These are phyloP conservation scores for Auriscalpium vulgare DNA, from an alignment of 768 basidiomycete genomes.

Conservation along the genomic window DNA sequence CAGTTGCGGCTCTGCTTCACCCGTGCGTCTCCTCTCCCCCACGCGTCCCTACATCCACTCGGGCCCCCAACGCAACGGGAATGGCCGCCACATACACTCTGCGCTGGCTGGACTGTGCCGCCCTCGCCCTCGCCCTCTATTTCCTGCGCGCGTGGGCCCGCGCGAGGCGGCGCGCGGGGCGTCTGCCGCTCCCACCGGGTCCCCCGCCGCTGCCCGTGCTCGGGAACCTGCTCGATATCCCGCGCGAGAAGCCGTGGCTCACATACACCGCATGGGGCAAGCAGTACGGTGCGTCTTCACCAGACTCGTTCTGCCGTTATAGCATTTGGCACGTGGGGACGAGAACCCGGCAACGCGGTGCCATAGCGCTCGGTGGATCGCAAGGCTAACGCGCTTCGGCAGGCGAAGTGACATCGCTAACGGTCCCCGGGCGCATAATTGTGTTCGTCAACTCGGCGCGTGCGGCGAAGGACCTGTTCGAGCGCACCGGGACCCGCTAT, in stretches of 20 bases:
- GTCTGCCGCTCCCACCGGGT: background rate
- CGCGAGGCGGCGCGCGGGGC: background rate
- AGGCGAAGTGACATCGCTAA: slow-evolving; percentile 8
- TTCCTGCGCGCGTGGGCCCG: background rate
- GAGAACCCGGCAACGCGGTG: no score
- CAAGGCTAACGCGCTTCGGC: background rate
- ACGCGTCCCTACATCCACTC: background rate
- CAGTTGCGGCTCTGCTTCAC: no score
- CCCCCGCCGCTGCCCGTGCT: background rate
- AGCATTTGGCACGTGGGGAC: no score
- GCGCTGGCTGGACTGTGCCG: background rate
- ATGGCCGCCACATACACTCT: background rate
- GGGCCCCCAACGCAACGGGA: no score
- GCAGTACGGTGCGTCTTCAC: background rate
- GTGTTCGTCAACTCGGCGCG: slow-evolving; percentile 6
- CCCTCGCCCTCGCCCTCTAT: background rate
- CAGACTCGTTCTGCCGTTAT: background rate
- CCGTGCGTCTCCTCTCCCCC: background rate
- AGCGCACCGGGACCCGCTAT: background rate
- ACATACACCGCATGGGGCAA: slow-evolving; percentile 2
- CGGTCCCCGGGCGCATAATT: slow-evolving; percentile 3
- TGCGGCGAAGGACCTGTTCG: slow-evolving; percentile 3
- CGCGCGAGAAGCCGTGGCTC: background rate
- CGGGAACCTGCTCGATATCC: slow-evolving; percentile 7
- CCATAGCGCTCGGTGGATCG: no score